Evolutionary conservation across 1,139 yeast species (phyloP).

Genomic region (Yamadazyma triangularis): DNA sequence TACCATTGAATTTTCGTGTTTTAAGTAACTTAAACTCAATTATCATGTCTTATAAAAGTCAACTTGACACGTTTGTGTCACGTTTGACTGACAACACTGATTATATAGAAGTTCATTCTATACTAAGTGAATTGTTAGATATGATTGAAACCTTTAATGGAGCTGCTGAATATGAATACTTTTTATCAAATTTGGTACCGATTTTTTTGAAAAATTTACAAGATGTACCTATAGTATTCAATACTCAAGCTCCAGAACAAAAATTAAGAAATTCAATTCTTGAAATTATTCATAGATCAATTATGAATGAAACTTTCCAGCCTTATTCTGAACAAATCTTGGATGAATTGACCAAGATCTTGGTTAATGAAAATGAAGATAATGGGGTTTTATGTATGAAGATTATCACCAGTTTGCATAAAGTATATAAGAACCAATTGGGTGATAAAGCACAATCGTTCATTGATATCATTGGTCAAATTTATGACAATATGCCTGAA

Average conservation of each 20-base stretch:
- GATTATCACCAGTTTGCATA: constrained; percentile 81
- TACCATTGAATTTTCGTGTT: too few relatives aligned
- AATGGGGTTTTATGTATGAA: constrained; percentile 92
- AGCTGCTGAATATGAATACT: constrained; percentile 71
- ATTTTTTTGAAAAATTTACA: constrained; percentile 57
- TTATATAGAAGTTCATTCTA: constrained; percentile 55
- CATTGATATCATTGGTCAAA: constrained; percentile 67
- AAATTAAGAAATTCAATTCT: constrained; percentile 70
- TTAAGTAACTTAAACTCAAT: neutral
- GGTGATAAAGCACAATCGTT: constrained; percentile 76
- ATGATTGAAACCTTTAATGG: constrained; percentile 80
- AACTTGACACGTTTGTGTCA: constrained; percentile 57
- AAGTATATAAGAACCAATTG: constrained; percentile 69
- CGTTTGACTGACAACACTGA: constrained; percentile 56
- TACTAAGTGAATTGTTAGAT: constrained; percentile 79
- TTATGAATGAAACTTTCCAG: constrained; percentile 78
- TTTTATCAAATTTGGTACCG: constrained; percentile 59
- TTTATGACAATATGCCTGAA: constrained; percentile 76
- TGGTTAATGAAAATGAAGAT: constrained; percentile 85
- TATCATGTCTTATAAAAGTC: constrained; percentile 43
- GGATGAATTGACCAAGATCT: constrained; percentile 54
- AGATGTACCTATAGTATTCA: constrained; percentile 69
- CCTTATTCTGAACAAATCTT: constrained; percentile 63
- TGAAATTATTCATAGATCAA: constrained; percentile 78
- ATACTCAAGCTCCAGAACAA: constrained; percentile 59